Base-by-base conservation (phyloP, 1,284 basidiomycete genomes). In the Boletus smithii region DNA sequence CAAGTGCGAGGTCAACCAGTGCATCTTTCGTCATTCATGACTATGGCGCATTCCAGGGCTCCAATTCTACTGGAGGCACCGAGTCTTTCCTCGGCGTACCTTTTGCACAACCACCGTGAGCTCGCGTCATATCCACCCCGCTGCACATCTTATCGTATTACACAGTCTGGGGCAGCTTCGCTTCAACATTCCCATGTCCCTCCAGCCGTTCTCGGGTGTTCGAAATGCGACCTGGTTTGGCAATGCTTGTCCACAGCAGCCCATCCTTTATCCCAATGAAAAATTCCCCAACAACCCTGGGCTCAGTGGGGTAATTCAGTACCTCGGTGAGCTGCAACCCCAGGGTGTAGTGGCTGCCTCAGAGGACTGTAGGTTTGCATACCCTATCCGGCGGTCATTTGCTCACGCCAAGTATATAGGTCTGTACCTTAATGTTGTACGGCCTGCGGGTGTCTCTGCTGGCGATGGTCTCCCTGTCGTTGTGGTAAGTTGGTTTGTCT, bases 171-270 rank as follows among this genome's bases (percentile, higher is more conserved):
- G 51, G 5, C 30, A 46, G 5, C 51, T 59, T 47, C 57, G 51
- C n/a, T 56, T 58, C 40, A 51, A 54, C 23, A 6, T 14, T 22
- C 32, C 30, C 5, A 17, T 27, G 0, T 11, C 43, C n/a, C 51
- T 48, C 4, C 26, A 18, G 39, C 18, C 39, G 17, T 53, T 54
- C 33, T 37, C 32, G 5, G 53, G 57, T 6, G 36, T 50, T 3
- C 46, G 47, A 37, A 48, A 53, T 18, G 55, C 55, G 22, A 51
- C 48, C 4, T 34, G 40, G n/a, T 66, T 45, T 34, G 60, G 59
- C 1, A 40, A 53, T 26, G 52, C 57, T 8, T 67, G 65, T 36
- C 53, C 56, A 11, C 63, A 65, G 35, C 50, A 57, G 37, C 50
- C 48, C 22, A 1, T 24, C 9, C 35, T 54, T 10, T 40, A 8